A percentile compares a stretch with the other conserved stretches of the same genome.
phyloP scores from a whole-genome alignment of 2,329 filamentous ascomycete genomes.

The Alternaria gaisen region DNA sequence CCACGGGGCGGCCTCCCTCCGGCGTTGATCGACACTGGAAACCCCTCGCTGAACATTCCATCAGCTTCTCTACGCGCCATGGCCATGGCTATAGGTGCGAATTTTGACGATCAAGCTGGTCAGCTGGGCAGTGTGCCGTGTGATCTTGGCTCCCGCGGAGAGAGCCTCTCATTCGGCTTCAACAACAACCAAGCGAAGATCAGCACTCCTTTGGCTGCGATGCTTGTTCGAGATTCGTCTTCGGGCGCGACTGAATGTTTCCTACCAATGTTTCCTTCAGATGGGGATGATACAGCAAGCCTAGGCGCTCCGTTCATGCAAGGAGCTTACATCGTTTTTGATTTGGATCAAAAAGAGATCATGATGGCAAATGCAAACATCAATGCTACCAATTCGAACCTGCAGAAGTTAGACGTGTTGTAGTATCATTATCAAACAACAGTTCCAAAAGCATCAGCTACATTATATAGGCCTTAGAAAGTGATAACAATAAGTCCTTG shows the following conservation, averaged over 20 bases:
- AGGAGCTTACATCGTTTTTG: not conserved
- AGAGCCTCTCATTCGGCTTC: not conserved
- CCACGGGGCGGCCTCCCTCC: not conserved
- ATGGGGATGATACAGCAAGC: not conserved
- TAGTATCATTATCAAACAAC: not conserved
- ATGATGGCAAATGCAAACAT: not conserved
- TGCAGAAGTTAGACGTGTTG: not conserved
- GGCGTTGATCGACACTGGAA: not conserved
- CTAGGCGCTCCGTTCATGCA: not conserved
- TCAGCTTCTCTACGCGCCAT: not conserved
- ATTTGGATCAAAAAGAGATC: not conserved
- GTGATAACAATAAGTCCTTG: not conserved
- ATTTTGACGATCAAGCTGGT: not conserved
- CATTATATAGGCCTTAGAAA: not conserved
- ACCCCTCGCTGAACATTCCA: not conserved
- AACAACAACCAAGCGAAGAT: not conserved
- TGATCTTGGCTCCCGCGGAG: not conserved
- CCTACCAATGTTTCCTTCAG: not conserved
- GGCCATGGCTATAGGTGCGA: not conserved
- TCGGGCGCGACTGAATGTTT: not conserved
- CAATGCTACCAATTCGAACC: not conserved
- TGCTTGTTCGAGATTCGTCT: not conserved
- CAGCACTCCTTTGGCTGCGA: not conserved
- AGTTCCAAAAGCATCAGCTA: not conserved
- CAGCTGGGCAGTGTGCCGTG: not conserved